Evolutionary conservation across 331 rosid genomes (phyloP).

Genomic region (Prunus yedoensis): DNA sequence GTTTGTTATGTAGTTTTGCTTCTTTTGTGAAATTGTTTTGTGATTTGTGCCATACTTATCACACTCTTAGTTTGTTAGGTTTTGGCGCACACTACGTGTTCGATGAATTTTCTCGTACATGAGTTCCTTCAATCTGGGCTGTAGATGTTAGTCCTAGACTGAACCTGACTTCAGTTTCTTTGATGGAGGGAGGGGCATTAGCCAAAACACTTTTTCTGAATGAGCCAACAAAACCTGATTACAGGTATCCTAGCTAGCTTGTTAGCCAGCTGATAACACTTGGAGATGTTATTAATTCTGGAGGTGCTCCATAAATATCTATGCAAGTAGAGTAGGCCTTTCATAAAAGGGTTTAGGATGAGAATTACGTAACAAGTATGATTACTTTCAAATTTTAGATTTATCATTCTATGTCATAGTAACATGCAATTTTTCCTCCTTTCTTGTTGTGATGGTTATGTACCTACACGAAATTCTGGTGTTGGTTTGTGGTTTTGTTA

Average conservation of each 20-base stretch:
- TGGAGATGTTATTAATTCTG: neutral
- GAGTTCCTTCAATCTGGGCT: conserved; percentile 95
- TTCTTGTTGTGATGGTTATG: neutral
- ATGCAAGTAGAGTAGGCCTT: conserved; percentile 2
- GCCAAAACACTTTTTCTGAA: conserved; percentile 73
- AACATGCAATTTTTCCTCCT: neutral
- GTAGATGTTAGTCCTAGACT: conserved; percentile 77
- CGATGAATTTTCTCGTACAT: conserved; percentile 83
- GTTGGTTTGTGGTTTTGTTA: too few species aligned
- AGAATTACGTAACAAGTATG: neutral
- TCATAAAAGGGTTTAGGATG: neutral
- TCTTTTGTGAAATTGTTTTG: too few species aligned
- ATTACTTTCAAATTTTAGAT: neutral
- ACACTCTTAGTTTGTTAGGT: too few species aligned
- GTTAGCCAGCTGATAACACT: neutral
- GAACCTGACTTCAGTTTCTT: conserved; percentile 96
- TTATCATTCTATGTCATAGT: neutral
- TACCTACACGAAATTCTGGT: too few species aligned
- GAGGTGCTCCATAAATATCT: neutral
- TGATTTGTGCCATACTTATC: too few species aligned
- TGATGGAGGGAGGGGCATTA: conserved; percentile 94
- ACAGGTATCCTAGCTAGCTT: conserved; percentile 52
- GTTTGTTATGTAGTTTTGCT: too few species aligned
- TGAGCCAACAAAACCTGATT: conserved; percentile 90
- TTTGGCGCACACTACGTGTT: neutral